Evolutionary conservation across 257 asterid genomes (phyloP).

Genomic region (Verbena officinalis): DNA sequence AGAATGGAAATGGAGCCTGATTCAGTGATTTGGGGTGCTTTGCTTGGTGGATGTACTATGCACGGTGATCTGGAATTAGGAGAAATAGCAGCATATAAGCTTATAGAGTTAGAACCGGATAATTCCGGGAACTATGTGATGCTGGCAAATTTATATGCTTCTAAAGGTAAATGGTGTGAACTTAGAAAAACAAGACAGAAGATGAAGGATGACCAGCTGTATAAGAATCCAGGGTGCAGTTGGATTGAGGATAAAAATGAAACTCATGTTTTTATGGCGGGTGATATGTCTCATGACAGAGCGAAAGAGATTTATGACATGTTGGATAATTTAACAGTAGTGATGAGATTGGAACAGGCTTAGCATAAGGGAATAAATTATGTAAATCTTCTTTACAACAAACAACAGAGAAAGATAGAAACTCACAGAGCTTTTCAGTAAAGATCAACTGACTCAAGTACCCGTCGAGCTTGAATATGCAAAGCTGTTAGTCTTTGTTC

Average conservation of each 20-base stretch:
- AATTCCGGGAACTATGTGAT: slow-evolving; percentile 63
- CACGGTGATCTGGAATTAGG: slow-evolving; percentile 65
- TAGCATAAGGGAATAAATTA: slow-evolving; percentile 12
- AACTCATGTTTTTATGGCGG: slow-evolving; percentile 68
- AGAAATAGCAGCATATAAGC: slow-evolving; percentile 65
- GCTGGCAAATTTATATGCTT: slow-evolving; percentile 81
- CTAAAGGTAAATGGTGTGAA: slow-evolving; percentile 69
- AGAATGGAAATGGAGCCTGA: slow-evolving; percentile 58
- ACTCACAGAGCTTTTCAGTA: slow-evolving; percentile 43
- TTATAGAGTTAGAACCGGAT: slow-evolving; percentile 59
- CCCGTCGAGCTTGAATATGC: slow-evolving; percentile 86
- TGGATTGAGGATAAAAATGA: slow-evolving; percentile 78
- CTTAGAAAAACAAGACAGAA: slow-evolving; percentile 51
- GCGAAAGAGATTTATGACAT: slow-evolving; percentile 57
- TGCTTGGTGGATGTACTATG: slow-evolving; percentile 75
- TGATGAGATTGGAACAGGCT: slow-evolving; percentile 48
- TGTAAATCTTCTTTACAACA: slow-evolving; percentile 28
- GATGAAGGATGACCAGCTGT: slow-evolving; percentile 52
- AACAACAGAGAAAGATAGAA: slow-evolving; percentile 1
- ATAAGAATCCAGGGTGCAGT: slow-evolving; percentile 82
- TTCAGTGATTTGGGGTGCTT: slow-evolving; percentile 77
- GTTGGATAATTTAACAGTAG: slow-evolving; percentile 59
- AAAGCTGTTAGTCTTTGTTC: slow-evolving; percentile 80
- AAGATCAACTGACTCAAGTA: slow-evolving; percentile 83
- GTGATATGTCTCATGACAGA: slow-evolving; percentile 63